Percentiles rank a stretch among this genome's conserved stretches.
Conservation (phyloP, 768 basidiomycete genomes). For the Termitomyces bulborhizus region DNA sequence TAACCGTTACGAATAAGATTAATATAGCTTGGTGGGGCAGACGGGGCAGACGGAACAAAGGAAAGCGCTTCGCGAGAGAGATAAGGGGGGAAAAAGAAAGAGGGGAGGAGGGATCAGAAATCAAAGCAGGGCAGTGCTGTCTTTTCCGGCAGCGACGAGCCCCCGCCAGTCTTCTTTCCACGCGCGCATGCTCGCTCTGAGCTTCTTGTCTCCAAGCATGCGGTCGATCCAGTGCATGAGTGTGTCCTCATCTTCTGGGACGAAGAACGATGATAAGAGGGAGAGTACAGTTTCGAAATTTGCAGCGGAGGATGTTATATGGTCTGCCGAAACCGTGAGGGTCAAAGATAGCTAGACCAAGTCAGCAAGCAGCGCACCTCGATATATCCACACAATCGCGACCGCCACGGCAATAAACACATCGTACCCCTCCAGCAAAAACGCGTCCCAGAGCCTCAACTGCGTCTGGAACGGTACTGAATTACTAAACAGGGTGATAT, state of each 20-base stretch:
- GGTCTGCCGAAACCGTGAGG: constrained; percentile 42
- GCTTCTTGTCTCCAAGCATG: constrained; percentile 51
- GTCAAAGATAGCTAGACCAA: no score
- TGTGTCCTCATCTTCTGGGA: constrained; percentile 84
- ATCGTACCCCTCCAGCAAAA: constrained; percentile 87
- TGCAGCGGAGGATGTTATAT: constrained; percentile 73
- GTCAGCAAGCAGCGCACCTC: constrained; percentile 46
- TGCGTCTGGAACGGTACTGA: constrained; percentile 95
- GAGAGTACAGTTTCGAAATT: constrained; percentile 91
- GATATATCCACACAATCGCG: constrained; percentile 87
- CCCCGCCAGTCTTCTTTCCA: constrained; percentile 83
- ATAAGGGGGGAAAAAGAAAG: neutral
- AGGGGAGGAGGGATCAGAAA: neutral
- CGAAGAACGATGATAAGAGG: constrained; percentile 88
- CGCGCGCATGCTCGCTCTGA: constrained; percentile 57
- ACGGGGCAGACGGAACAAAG: no score
- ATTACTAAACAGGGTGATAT: constrained; percentile 95
- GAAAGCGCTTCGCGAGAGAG: neutral
- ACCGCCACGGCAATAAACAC: constrained; percentile 80
- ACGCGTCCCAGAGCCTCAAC: constrained; percentile 91
- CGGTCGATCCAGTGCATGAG: constrained; percentile 79
- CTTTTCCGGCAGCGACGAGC: constrained; percentile 61
- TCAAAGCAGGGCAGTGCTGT: constrained; percentile 43
- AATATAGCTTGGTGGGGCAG: neutral
- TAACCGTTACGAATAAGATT: constrained; percentile 6